These are phyloP conservation scores for Jacaranda copaia DNA, from an alignment of 257 asterid genomes.

Conservation along the genomic window DNA sequence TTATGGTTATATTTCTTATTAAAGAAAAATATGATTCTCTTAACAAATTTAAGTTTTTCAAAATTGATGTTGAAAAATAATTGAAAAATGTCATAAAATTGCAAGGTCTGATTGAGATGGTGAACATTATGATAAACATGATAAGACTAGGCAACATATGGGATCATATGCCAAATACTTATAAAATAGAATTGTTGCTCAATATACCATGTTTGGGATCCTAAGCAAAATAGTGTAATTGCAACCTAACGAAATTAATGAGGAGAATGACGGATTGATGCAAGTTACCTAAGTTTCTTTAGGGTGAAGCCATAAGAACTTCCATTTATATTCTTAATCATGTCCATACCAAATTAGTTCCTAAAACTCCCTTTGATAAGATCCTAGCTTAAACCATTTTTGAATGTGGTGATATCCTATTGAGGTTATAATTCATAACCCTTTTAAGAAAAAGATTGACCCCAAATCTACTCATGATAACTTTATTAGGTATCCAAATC, in stretches of 20 bases:
- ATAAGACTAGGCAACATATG: not conserved
- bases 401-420: too few species aligned
- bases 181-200: not conserved
- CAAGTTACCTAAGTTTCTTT: not conserved
- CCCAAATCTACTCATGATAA: not conserved
- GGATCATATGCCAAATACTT: not conserved
- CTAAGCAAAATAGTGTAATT: not conserved
- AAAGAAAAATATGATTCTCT: too few species aligned
- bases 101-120: not conserved
- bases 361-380: not conserved
- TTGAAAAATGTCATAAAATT: not conserved
- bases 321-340: not conserved
- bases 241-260: not conserved
- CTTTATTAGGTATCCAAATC: not conserved
- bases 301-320: not conserved
- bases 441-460: not conserved
- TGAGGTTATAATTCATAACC: not conserved
- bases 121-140: not conserved
- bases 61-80: not conserved
- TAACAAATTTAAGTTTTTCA: too few species aligned
- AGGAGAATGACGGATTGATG: not conserved
- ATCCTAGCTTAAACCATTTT: too few species aligned
- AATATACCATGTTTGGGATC: too few species aligned
- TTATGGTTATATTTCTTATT: not conserved
- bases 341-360: not conserved